phyloP scores from a whole-genome alignment of 2,329 filamentous ascomycete species.

The Cryphonectria japonica region DNA sequence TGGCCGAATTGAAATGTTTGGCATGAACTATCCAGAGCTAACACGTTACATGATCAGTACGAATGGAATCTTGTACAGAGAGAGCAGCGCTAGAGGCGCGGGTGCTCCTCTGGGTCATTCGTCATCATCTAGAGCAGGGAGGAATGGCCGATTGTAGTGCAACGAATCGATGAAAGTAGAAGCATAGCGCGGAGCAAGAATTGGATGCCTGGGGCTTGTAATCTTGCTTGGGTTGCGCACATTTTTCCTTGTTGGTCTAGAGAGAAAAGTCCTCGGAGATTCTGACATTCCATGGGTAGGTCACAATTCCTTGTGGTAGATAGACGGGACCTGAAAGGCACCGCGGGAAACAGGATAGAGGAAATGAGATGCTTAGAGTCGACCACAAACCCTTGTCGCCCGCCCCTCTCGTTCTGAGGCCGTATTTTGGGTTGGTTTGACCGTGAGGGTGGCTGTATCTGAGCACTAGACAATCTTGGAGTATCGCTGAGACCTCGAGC shows the following conservation, averaged over 20 bases:
- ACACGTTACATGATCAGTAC: slow-evolving; percentile 47
- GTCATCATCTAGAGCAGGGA: slow-evolving; percentile 7
- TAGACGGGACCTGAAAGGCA: not conserved
- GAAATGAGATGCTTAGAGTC: not conserved
- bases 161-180: not conserved
- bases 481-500: not conserved
- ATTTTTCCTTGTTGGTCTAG: slow-evolving; percentile 5
- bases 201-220: not conserved
- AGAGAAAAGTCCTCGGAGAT: not conserved
- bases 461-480: not conserved
- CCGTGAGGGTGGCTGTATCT: not conserved
- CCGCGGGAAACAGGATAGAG: not conserved
- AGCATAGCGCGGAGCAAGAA: slow-evolving; percentile 7
- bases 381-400: not conserved
- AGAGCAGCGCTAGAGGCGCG: slow-evolving; percentile 50
- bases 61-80: slow-evolving; percentile 66
- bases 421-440: not conserved
- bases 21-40: not conserved
- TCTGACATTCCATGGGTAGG: slow-evolving; percentile 5
- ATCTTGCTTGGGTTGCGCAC: not conserved
- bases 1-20: not conserved
- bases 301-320: not conserved
- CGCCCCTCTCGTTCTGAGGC: not conserved
- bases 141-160: not conserved
- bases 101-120: slow-evolving; percentile 7